phyloP scores from a whole-genome alignment of 306 rosid genomes.

The Trifolium dubium region DNA sequence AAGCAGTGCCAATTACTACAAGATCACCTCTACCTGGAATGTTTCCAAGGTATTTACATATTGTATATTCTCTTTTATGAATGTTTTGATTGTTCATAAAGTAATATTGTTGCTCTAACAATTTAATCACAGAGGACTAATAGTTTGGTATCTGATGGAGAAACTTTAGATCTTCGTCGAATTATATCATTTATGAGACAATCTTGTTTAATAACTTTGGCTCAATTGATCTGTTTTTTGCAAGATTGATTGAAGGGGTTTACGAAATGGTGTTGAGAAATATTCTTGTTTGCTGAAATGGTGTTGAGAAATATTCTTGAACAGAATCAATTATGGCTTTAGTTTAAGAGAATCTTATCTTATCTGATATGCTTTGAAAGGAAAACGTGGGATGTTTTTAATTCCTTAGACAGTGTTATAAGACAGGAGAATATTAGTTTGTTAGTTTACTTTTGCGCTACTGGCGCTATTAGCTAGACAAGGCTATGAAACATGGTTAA shows the following conservation, averaged over 20 bases:
- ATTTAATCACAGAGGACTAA: neutral
- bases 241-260: constrained; percentile 7
- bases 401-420: constrained; percentile 28
- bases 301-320: constrained; percentile 24
- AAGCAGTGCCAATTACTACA: constrained; percentile 81
- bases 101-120: neutral
- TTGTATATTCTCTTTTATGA: neutral
- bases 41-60: constrained; percentile 68
- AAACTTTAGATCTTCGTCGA: neutral
- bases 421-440: constrained; percentile 35
- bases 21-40: constrained; percentile 68
- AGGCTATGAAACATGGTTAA: constrained; percentile 37
- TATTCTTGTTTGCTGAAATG: constrained; percentile 6
- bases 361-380: constrained; percentile 38
- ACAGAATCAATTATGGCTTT: constrained; percentile 24
- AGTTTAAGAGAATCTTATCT: constrained; percentile 42
- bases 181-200: neutral
- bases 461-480: constrained; percentile 37
- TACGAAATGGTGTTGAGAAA: neutral
- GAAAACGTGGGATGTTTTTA: constrained; percentile 39
- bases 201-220: neutral
- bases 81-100: constrained; percentile 1
- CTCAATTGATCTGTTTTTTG: constrained; percentile 14
- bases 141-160: neutral
- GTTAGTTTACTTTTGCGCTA: constrained; percentile 21